Percentiles rank a stretch among this genome's conserved stretches.
phyloP scores from a whole-genome alignment of 2,329 filamentous ascomycete genomes.

The Daldinia sp. region DNA sequence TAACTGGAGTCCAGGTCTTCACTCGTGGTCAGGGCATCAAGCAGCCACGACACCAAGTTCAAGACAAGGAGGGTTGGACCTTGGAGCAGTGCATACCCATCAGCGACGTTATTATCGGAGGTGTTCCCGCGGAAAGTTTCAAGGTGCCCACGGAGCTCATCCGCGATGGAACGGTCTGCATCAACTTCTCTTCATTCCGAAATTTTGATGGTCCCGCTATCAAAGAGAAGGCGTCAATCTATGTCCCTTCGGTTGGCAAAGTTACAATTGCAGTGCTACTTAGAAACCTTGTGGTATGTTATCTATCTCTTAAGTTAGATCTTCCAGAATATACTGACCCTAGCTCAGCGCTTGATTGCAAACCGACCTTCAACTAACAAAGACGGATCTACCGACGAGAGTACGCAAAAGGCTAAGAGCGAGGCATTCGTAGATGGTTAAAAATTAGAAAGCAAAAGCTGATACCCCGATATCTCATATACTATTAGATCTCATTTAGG shows the following conservation, averaged over 20 bases:
- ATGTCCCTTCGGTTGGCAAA: slow-evolving; percentile 96
- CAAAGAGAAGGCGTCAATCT: slow-evolving; percentile 96
- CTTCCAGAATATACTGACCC: slow-evolving; percentile 44
- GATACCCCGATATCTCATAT: slow-evolving; percentile 21
- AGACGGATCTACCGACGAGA: slow-evolving; percentile 51
- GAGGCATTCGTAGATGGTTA: slow-evolving; percentile 50
- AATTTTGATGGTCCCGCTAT: slow-evolving; percentile 89
- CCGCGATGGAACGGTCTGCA: slow-evolving; percentile 93
- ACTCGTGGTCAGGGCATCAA: slow-evolving; percentile 89
- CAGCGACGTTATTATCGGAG: slow-evolving; percentile 94
- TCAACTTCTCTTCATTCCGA: slow-evolving; percentile 96
- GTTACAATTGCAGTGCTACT: slow-evolving; percentile 94
- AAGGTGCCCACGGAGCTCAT: slow-evolving; percentile 89
- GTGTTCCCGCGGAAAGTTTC: slow-evolving; percentile 88
- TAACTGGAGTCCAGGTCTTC: slow-evolving; percentile 92
- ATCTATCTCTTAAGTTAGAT: neutral
- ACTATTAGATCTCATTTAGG: slow-evolving; percentile 4
- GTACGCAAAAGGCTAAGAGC: slow-evolving; percentile 50
- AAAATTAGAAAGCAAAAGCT: slow-evolving; percentile 20
- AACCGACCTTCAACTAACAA: slow-evolving; percentile 59
- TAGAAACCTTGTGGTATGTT: slow-evolving; percentile 85
- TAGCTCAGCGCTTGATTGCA: slow-evolving; percentile 62
- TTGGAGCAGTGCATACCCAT: slow-evolving; percentile 85
- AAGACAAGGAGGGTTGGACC: slow-evolving; percentile 82
- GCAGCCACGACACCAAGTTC: slow-evolving; percentile 86